A percentile compares a stretch with the other conserved stretches of the same genome.
Conservation (phyloP, 2,329 filamentous ascomycete genomes). For the Trichoderma sp. region DNA sequence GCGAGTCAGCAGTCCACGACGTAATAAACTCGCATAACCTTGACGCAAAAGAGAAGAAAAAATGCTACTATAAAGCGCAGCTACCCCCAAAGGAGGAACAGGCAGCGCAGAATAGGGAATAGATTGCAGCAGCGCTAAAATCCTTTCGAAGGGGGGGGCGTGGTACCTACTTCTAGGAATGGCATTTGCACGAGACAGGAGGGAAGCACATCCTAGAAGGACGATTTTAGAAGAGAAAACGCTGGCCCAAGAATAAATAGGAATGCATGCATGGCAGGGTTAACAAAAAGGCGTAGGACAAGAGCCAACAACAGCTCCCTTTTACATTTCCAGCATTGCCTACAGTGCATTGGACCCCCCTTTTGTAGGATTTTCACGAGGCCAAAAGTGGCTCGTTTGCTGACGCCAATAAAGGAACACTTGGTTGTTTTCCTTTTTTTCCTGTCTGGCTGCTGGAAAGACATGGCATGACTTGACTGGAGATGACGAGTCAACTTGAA, state of each 20-base stretch:
- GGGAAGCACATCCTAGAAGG: background rate
- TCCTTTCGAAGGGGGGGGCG: background rate
- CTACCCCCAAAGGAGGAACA: background rate
- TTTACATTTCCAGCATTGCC: background rate
- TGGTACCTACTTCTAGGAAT: background rate
- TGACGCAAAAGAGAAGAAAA: background rate
- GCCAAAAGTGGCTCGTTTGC: background rate
- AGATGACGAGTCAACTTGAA: constrained; percentile 1
- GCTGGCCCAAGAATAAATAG: background rate
- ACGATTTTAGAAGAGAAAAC: background rate
- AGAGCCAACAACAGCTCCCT: background rate
- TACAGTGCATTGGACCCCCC: background rate
- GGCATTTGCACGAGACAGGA: background rate
- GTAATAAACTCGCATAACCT: background rate
- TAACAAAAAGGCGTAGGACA: background rate
- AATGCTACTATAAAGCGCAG: background rate
- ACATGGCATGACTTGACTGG: constrained; percentile 9
- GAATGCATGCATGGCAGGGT: background rate
- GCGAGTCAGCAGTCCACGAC: background rate
- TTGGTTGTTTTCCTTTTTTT: background rate
- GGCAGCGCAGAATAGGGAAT: background rate
- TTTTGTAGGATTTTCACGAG: background rate
- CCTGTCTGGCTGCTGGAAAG: background rate
- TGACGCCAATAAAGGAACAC: background rate
- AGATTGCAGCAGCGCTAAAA: background rate